Evolutionary conservation across 2,329 filamentous ascomycete genomes (phyloP).

Genomic region (Fusarium pseudoanthophilum): DNA sequence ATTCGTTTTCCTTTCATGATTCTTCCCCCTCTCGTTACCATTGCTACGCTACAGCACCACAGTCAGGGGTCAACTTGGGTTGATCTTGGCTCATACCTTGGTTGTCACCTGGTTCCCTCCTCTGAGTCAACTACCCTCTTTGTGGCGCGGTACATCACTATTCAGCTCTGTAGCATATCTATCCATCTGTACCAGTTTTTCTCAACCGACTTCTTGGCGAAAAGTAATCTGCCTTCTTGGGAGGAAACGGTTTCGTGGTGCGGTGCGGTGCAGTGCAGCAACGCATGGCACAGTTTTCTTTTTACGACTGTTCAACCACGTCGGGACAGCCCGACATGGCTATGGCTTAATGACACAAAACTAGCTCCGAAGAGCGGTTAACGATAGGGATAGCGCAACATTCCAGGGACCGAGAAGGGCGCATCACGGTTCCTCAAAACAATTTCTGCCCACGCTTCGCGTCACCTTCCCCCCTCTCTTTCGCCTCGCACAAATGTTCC

Average conservation of each 20-base stretch:
- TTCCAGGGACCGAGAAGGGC: conserved; percentile 42
- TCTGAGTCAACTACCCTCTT: conserved; percentile 31
- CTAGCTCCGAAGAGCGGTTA: conserved; percentile 34
- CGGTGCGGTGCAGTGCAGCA: conserved; percentile 12
- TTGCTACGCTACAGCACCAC: conserved; percentile 20
- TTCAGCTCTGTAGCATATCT: conserved; percentile 29
- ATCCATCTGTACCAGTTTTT: conserved; percentile 38
- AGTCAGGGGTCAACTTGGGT: conserved; percentile 17
- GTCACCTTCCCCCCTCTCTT: conserved; percentile 38
- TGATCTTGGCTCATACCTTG: conserved; percentile 9
- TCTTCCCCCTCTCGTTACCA: conserved; percentile 40
- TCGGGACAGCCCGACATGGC: conserved; percentile 36
- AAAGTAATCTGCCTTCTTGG: conserved; percentile 31
- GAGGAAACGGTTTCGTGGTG: conserved; percentile 27
- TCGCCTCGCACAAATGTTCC: conserved; percentile 39
- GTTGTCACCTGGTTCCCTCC: conserved; percentile 27
- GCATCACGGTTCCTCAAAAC: conserved; percentile 44
- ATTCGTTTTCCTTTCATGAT: conserved; percentile 40
- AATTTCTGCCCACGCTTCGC: conserved; percentile 44
- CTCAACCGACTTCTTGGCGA: conserved; percentile 27
- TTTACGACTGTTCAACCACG: conserved; percentile 38
- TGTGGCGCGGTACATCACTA: conserved; percentile 38
- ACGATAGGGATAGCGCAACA: conserved; percentile 35
- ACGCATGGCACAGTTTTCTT: conserved; percentile 32
- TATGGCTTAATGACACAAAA: conserved; percentile 43